These are phyloP conservation scores for Brassica incana DNA, from an alignment of 345 rosid genomes.

Conservation along the genomic window DNA sequence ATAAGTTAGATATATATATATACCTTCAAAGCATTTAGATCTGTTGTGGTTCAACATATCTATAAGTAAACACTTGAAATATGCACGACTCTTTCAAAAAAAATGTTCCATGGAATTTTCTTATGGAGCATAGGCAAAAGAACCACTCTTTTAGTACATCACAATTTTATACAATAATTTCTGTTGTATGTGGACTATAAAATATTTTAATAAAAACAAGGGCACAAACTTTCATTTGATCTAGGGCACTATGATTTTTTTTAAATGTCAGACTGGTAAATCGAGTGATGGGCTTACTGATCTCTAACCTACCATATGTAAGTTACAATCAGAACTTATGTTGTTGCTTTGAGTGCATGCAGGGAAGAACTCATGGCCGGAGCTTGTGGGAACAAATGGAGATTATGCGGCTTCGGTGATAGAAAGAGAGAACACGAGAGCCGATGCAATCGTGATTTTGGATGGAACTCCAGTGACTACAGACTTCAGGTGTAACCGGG, in stretches of 20 bases:
- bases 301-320: neutral
- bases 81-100: neutral
- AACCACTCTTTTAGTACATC: neutral
- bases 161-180: neutral
- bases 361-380: conserved; percentile 46
- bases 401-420: conserved; percentile 34
- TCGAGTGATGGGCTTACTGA: neutral
- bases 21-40: neutral
- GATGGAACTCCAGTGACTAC: conserved; percentile 28
- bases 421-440: conserved; percentile 28
- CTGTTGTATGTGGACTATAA: neutral
- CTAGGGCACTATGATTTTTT: no score
- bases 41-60: neutral
- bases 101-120: neutral
- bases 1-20: neutral
- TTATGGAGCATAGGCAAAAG: neutral
- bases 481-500: conserved; percentile 38
- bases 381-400: conserved; percentile 37
- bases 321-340: neutral
- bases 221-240: no score
- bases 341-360: neutral
- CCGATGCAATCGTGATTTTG: conserved; percentile 28
- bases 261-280: neutral
- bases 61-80: neutral
- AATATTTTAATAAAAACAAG: no score